Conservation (phyloP, 805 yeast species). For the Torulaspora franciscae region DNA sequence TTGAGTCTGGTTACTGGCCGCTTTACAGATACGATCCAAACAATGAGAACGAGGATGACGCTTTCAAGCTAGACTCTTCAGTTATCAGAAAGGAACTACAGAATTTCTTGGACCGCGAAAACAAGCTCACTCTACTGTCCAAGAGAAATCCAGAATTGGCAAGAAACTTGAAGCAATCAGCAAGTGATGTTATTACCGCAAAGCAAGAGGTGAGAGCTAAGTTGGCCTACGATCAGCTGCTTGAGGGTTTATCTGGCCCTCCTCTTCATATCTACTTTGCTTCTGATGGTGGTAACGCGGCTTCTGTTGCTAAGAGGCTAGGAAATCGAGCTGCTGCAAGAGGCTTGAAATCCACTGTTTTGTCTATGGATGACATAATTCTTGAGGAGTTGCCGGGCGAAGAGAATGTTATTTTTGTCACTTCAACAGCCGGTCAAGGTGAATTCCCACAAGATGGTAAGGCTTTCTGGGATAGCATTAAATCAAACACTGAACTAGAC, state of each 20-base stretch:
- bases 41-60: slow-evolving; percentile 44
- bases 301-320: slow-evolving; percentile 70
- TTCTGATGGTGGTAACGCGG: slow-evolving; percentile 89
- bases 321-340: slow-evolving; percentile 74
- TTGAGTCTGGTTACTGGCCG: slow-evolving; percentile 96
- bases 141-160: slow-evolving; percentile 68
- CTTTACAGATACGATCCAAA: slow-evolving; percentile 79
- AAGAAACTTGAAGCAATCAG: slow-evolving; percentile 60
- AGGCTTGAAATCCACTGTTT: slow-evolving; percentile 53
- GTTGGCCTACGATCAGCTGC: slow-evolving; percentile 66
- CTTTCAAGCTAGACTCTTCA: slow-evolving; percentile 79
- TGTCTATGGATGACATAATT: slow-evolving; percentile 61
- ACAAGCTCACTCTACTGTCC: slow-evolving; percentile 74
- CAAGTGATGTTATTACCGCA: slow-evolving; percentile 54
- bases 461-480: slow-evolving; percentile 69
- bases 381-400: slow-evolving; percentile 65
- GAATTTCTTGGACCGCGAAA: slow-evolving; percentile 83
- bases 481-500: slow-evolving; percentile 59
- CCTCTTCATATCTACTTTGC: slow-evolving; percentile 84
- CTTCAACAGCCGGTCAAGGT: slow-evolving; percentile 96
- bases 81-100: slow-evolving; percentile 70
- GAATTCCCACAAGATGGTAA: slow-evolving; percentile 79
- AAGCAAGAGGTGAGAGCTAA: slow-evolving; percentile 65
- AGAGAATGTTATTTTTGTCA: slow-evolving; percentile 61
- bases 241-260: slow-evolving; percentile 88